Evolutionary conservation across 768 basidiomycete species (phyloP), one percentile per base, ranked within the genome.

Genomic region (Lentinula guzmanii): DNA sequence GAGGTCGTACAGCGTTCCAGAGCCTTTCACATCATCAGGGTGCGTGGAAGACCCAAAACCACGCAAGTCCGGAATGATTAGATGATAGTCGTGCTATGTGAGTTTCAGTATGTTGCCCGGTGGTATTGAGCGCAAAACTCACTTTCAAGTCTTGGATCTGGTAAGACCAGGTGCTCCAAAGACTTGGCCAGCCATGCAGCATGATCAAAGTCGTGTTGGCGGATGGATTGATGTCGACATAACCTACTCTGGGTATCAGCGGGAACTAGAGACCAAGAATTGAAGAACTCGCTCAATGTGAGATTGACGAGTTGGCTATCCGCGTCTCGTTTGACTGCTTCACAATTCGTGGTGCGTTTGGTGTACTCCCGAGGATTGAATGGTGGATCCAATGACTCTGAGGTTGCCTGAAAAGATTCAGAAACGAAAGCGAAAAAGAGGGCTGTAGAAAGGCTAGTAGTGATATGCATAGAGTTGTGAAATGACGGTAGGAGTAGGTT

Each of bases 121-220:
- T 41, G 11, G 39, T 42, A 60, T 21, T 13, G 16, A 18, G 11
- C 18, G 18, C 18, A 7, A 2, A 16, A 63, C 68, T 35, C 64
- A 82, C 89, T 74, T 85, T 70, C 69, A 91, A 86, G 62, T 83
- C 80, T 55, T 82, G 73, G 16, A 91, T 89, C 68, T 91, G 90
- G 35, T 79, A 80, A 39, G 84, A 79, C 90, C 89, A 91, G 18
- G 80, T 82, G 58, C 83, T 86, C 90, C 90, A 91, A 3, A 90
- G 70, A 64, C 85, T 80, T 0, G 90, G 90, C 90, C 90, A 91
- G 3, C 90, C 90, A 65, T 91, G 90, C 0, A 91, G 84, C 78
- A 91, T 79, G 34, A 91, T 52, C 2, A 91, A 71, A 0, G 85
- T 82, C 13, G 71, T 75, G 31, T 79, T 70, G 3, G 82, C 82